Percentiles rank a stretch among this genome's conserved stretches.
Evolutionary conservation across 805 yeast genomes (phyloP).

Genomic region (Lipomyces starkeyi): DNA sequence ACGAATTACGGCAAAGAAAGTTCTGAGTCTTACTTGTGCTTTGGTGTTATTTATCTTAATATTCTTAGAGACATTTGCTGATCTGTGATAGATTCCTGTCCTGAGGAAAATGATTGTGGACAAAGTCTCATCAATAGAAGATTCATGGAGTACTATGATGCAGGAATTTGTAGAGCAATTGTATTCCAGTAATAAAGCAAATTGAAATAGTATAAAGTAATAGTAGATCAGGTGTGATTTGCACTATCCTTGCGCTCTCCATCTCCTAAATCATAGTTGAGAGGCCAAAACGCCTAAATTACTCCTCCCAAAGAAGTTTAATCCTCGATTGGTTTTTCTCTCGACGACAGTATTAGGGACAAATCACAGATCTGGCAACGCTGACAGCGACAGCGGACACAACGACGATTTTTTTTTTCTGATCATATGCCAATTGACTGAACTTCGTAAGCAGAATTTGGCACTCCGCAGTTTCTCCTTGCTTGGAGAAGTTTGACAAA

Average conservation of each 20-base stretch:
- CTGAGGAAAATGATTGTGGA: not conserved
- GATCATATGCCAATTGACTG: not conserved
- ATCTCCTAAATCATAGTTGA: too few species aligned
- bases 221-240: not conserved
- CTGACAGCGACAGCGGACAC: not conserved
- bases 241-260: not conserved
- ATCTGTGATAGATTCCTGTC: not conserved
- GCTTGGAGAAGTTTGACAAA: constrained; percentile 4
- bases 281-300: not conserved
- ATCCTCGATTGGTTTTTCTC: too few species aligned
- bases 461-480: not conserved
- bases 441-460: not conserved
- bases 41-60: not conserved
- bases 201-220: not conserved
- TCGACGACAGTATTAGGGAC: too few species aligned
- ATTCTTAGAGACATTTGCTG: not conserved
- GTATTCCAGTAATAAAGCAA: not conserved
- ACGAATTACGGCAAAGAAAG: constrained; percentile 6
- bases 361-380: not conserved
- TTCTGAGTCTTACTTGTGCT: constrained; percentile 13
- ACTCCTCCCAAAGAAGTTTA: not conserved
- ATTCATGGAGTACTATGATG: not conserved
- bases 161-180: not conserved
- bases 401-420: not conserved
- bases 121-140: not conserved